A percentile compares a stretch with the other conserved stretches of the same genome.
These are phyloP conservation scores for Phaeophleospora eucalypticola DNA, from an alignment of 2,329 filamentous ascomycete species.

Conservation along the genomic window DNA sequence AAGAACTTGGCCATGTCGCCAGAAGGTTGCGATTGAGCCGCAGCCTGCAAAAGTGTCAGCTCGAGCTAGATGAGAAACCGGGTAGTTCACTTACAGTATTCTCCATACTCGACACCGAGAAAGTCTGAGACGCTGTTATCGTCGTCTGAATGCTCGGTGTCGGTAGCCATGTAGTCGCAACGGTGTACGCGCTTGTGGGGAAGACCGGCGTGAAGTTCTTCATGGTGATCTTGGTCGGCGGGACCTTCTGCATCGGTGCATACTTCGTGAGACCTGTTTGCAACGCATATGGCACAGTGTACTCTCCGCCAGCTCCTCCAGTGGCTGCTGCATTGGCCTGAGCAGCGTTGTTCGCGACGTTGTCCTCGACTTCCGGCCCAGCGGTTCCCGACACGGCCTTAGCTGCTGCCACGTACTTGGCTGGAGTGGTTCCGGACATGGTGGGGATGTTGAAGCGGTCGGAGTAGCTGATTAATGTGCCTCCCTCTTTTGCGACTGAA, in stretches of 20 bases:
- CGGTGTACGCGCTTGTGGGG: slow-evolving; percentile 52
- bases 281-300: slow-evolving; percentile 49
- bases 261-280: slow-evolving; percentile 58
- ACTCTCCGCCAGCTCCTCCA: slow-evolving; percentile 1
- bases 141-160: slow-evolving; percentile 47
- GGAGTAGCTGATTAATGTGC: slow-evolving; percentile 57
- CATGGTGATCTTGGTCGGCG: slow-evolving; percentile 56
- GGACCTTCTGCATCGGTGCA: slow-evolving; percentile 58
- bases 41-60: slow-evolving; percentile 41
- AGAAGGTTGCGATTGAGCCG: slow-evolving; percentile 49
- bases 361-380: slow-evolving; percentile 36
- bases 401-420: slow-evolving; percentile 36
- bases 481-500: slow-evolving; percentile 51
- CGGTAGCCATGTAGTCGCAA: slow-evolving; percentile 50
- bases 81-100: slow-evolving; percentile 51
- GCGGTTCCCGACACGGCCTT: slow-evolving; percentile 36
- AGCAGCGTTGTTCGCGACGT: slow-evolving; percentile 25
- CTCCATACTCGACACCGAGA: slow-evolving; percentile 49
- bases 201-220: slow-evolving; percentile 48
- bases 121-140: slow-evolving; percentile 49
- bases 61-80: slow-evolving; percentile 14
- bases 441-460: slow-evolving; percentile 59
- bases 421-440: slow-evolving; percentile 59
- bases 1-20: slow-evolving; percentile 56
- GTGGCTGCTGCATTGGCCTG: slow-evolving; percentile 8